Conservation (phyloP, 352 stramenopile species). For the Globisporangium perplexum region DNA sequence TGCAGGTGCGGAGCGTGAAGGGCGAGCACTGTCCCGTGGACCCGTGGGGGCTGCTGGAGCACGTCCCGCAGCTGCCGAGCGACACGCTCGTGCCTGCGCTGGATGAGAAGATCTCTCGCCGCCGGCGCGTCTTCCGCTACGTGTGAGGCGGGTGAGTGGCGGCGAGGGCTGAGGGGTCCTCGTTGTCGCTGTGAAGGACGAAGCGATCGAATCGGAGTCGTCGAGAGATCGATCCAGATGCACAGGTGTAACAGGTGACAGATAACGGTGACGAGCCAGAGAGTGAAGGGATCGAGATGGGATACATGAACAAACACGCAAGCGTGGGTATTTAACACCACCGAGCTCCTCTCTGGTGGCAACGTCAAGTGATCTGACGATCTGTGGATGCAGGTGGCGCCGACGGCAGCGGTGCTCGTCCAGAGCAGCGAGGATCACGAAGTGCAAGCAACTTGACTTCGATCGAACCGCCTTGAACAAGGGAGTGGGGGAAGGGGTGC, state of each 20-base stretch:
- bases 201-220: too few relatives aligned
- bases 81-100: slow-evolving; percentile 40
- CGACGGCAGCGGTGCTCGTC: too few relatives aligned
- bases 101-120: slow-evolving; percentile 42
- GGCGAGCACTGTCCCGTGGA: slow-evolving; percentile 43
- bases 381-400: too few relatives aligned
- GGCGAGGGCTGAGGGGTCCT: too few relatives aligned
- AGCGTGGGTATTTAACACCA: slow-evolving; percentile 1
- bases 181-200: too few relatives aligned
- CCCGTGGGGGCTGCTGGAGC: slow-evolving; percentile 71
- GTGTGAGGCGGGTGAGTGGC: slow-evolving; percentile 22
- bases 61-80: slow-evolving; percentile 64
- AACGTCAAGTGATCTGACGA: too few relatives aligned
- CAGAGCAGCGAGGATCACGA: too few relatives aligned
- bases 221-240: too few relatives aligned
- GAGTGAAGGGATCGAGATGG: background rate
- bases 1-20: slow-evolving; percentile 17
- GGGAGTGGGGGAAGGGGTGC: too few relatives aligned
- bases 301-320: background rate
- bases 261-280: background rate
- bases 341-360: background rate
- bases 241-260: too few relatives aligned
- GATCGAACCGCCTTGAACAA: too few relatives aligned
- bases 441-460: too few relatives aligned
- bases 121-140: slow-evolving; percentile 64